phyloP scores from a whole-genome alignment of 129 eudicot species.

The Escallonia herrerae region DNA sequence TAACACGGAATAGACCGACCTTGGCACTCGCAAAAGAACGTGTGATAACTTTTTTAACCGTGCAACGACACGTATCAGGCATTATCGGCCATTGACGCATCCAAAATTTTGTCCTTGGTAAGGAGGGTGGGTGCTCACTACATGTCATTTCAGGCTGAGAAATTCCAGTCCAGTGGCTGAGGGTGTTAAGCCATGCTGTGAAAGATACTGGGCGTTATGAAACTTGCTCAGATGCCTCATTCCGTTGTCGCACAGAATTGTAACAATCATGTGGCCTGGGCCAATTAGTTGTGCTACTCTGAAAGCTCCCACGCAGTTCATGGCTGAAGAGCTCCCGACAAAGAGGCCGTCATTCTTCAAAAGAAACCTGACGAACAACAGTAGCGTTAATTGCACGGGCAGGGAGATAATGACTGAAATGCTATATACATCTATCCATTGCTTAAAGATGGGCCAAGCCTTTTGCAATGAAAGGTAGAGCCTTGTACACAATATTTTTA shows the following conservation, averaged over 20 bases:
- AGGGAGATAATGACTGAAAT: no score
- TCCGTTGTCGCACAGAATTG: slow-evolving; percentile 78
- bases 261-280: slow-evolving; percentile 77
- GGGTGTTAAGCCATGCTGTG: slow-evolving; percentile 58
- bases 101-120: no score
- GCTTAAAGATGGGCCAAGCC: no score
- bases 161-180: slow-evolving; percentile 59
- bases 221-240: slow-evolving; percentile 89
- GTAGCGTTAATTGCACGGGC: slow-evolving; percentile 45
- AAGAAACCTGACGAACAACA: slow-evolving; percentile 49
- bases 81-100: no score
- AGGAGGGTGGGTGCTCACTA: no score
- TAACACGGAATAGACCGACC: no score
- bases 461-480: no score
- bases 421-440: no score
- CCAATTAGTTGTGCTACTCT: slow-evolving; percentile 72
- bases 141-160: slow-evolving; percentile 24
- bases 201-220: slow-evolving; percentile 49
- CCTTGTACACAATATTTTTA: no score
- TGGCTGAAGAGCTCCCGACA: slow-evolving; percentile 95
- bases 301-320: slow-evolving; percentile 97
- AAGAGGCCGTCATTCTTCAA: slow-evolving; percentile 80
- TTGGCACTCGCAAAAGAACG: no score
- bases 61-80: no score
- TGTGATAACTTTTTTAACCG: no score